Evolutionary conservation across 257 asterid species (phyloP), one percentile per base, ranked within the genome.

Genomic region (Gentiana macrophylla): DNA sequence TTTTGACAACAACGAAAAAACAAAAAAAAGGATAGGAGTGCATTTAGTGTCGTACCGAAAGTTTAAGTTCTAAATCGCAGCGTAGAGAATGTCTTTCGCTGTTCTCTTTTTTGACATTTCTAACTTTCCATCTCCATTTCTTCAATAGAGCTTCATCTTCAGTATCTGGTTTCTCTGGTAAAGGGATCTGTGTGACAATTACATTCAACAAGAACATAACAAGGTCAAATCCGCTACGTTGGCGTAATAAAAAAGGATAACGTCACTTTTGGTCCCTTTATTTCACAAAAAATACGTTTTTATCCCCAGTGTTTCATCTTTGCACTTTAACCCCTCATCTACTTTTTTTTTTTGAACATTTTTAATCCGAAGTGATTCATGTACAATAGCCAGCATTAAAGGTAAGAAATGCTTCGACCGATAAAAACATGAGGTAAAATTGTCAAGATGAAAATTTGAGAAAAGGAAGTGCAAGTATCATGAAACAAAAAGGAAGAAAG

Each of bases 61-160:
- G 90, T 85, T 91, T 91, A 63, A 91, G 94, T 73, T 91, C 98
- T 55, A 74, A 75, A 75, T 87, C 98, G 69, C 98, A 91, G 53
- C 98, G 93, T 65, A 67, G 94, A 38, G 98, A 87, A 73, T 91
- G 87, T 61, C 90, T 83, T 80, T 91, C 98, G 32, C 89, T 70
- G 77, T 91, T 91, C 72, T 85, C 94, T 75, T 91, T 91, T 78
- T 78, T 85, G 72, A 73, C 67, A 56, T 69, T 48, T 64, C 70
- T 83, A 49, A 81, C 75, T 75, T 87, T 83, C 97, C 97, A 87
- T 63, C 57, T 91, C 98, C 98, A 87, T 76, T 83, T 83, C 75
- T 69, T 80, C 61, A 74, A 68, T 53, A 79, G 34, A 56, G 71
- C 60, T 76, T 83, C 95, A 70, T 87, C 97, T 66, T 85, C 95